Evolutionary conservation across 345 rosid genomes (phyloP).

Genomic region (Melaleuca quinquenervia): DNA sequence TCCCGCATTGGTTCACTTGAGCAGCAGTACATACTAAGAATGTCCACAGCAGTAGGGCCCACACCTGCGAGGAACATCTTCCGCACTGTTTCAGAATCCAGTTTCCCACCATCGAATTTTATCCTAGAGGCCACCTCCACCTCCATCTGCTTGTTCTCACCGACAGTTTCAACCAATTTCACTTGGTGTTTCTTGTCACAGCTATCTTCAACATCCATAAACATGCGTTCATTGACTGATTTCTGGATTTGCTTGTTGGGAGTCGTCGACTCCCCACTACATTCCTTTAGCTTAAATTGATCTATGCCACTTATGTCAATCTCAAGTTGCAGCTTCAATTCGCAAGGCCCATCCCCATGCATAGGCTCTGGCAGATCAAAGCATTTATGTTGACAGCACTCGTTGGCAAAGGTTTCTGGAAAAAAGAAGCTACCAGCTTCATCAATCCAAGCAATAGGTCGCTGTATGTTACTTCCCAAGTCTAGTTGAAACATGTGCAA

Average conservation of each 20-base stretch:
- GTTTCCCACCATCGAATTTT: conserved; percentile 3
- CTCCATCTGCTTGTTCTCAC: conserved; percentile 16
- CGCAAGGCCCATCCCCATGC: conserved; percentile 24
- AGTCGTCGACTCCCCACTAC: conserved; percentile 66
- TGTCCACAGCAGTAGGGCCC: conserved; percentile 27
- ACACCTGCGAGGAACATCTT: conserved; percentile 47
- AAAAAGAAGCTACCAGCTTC: conserved; percentile 65
- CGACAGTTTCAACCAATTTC: conserved; percentile 22
- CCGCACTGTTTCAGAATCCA: conserved; percentile 32
- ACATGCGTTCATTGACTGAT: conserved; percentile 5
- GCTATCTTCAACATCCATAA: conserved; percentile 37
- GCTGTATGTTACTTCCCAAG: conserved; percentile 47
- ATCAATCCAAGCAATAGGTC: conserved; percentile 95
- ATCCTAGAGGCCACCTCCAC: background rate
- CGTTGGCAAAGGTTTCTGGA: conserved; percentile 48
- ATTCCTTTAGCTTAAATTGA: conserved; percentile 23
- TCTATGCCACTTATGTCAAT: conserved; percentile 58
- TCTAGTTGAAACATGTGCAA: conserved; percentile 70
- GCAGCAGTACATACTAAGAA: conserved; percentile 35
- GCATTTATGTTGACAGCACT: conserved; percentile 25
- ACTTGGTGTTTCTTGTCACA: conserved; percentile 26
- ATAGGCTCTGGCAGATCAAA: conserved; percentile 11
- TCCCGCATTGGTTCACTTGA: conserved; percentile 25
- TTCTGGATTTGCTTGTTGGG: conserved; percentile 24
- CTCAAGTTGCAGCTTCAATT: conserved; percentile 78